Base-by-base conservation (phyloP, 257 asterid genomes). In the Salvia miltiorrhiza region DNA sequence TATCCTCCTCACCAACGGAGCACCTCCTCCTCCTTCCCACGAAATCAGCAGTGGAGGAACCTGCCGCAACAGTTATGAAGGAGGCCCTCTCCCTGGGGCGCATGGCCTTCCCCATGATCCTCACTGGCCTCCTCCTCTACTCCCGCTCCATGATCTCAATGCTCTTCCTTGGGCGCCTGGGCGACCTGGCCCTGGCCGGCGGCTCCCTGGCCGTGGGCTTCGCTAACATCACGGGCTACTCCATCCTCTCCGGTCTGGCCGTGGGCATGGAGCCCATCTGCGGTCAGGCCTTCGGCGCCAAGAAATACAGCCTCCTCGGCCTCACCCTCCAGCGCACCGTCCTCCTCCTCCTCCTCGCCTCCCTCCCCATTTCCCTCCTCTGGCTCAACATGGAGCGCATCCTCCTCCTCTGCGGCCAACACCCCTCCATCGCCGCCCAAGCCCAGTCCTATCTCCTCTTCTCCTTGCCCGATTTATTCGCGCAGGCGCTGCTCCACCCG, bases 261-360 rank as follows among this genome's bases (percentile, higher is more conserved):
- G 80, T 73, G 72, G 92, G 92, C 1, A 86, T 86, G 89, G 92
- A 86, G 67, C 87, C 89, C 17, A 84, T 86, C 1, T 86, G 92
- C 74, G 89, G 83, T 28, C 92, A 86, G 32, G 87, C 92, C 17
- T 86, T 67, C 40, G 92, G 92, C 2, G 92, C 89, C 14, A 70
- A 82, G 10, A 67, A 78, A 7, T 86, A 55, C 73, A 79, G 80
- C n/a, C 67, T 84, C 50, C 72, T 86, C 2, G 86, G 89, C 54
- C 76, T 81, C 21, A 69, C 83, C 17, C 40, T 86, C 0, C 91
- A 83, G 28, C 70, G 82, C 50, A 77, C 88, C 11, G 56, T 76
- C 21, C 77, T 86, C 44, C 52, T 86, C 9, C 74, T 86, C 47
- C 76, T 83, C 30, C 28, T 83, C 1, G 10, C 76, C 9, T 81